These are phyloP conservation scores for Osmanthus fragrans DNA, from an alignment of 257 asterid genomes.

Conservation along the genomic window DNA sequence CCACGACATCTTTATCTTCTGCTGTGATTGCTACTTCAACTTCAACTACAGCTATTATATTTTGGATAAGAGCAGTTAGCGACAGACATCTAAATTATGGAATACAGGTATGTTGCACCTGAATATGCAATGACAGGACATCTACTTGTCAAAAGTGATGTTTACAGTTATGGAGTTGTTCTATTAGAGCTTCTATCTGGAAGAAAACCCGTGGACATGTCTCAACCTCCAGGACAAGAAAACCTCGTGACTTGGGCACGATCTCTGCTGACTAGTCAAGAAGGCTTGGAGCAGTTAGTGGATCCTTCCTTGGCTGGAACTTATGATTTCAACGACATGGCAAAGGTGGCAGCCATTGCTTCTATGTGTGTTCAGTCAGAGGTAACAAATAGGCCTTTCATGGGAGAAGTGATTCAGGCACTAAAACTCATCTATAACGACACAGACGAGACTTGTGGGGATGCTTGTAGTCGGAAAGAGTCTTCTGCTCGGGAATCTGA, in stretches of 20 bases:
- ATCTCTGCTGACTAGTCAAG: constrained; percentile 72
- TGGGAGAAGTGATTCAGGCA: constrained; percentile 99
- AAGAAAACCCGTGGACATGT: constrained; percentile 98
- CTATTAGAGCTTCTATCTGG: constrained; percentile 89
- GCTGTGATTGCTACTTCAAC: neutral
- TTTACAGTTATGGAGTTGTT: constrained; percentile 96
- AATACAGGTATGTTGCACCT: constrained; percentile 91
- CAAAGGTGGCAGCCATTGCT: constrained; percentile 94
- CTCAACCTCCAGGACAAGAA: constrained; percentile 93
- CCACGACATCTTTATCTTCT: neutral
- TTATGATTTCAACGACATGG: constrained; percentile 87
- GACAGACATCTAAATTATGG: constrained; percentile 11
- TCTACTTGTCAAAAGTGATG: constrained; percentile 93
- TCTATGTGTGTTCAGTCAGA: constrained; percentile 93
- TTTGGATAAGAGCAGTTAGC: neutral
- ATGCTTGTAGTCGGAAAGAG: constrained; percentile 72
- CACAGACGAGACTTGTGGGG: constrained; percentile 75
- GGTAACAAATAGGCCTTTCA: constrained; percentile 92
- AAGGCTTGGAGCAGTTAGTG: constrained; percentile 78
- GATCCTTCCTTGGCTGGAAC: constrained; percentile 83
- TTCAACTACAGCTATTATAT: neutral
- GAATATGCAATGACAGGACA: constrained; percentile 99
- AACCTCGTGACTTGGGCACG: constrained; percentile 98
- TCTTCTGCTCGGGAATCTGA: constrained; percentile 84
- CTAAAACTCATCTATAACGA: constrained; percentile 90